Conservation (phyloP, 169 alveolate species). For the Plasmodium gonderi region DNA sequence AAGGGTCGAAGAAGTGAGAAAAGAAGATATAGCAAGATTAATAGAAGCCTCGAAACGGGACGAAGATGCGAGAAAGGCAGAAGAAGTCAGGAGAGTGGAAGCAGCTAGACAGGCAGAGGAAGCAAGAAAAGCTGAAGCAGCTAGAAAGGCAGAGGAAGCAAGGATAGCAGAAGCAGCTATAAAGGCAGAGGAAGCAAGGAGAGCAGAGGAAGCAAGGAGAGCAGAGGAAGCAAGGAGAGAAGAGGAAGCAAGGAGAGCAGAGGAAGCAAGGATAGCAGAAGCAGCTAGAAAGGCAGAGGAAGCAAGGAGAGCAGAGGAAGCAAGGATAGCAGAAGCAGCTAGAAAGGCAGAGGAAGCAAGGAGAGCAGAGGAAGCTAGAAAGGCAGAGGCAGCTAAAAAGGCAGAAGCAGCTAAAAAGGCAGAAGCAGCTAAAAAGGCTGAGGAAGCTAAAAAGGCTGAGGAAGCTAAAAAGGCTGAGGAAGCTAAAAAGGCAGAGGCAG, state of each 20-base stretch:
- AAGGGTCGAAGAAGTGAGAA: not conserved
- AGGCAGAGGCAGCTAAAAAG: not conserved
- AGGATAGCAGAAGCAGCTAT: not conserved
- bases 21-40: not conserved
- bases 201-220: not conserved
- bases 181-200: not conserved
- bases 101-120: not conserved
- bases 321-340: not conserved
- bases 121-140: not conserved
- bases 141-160: not conserved
- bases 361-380: not conserved
- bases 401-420: not conserved
- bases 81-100: slow-evolving; percentile 5
- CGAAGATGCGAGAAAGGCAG: not conserved
- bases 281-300: not conserved
- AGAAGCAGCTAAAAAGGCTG: not conserved
- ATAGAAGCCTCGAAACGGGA: not conserved
- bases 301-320: not conserved
- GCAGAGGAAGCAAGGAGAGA: not conserved
- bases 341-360: not conserved
- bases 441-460: not conserved
- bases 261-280: not conserved
- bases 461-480: not conserved
- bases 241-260: not conserved
- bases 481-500: not conserved